Percentiles rank a stretch among this genome's conserved stretches.
These are phyloP conservation scores for Melaleuca quinquenervia DNA, from an alignment of 345 rosid species.

Conservation along the genomic window DNA sequence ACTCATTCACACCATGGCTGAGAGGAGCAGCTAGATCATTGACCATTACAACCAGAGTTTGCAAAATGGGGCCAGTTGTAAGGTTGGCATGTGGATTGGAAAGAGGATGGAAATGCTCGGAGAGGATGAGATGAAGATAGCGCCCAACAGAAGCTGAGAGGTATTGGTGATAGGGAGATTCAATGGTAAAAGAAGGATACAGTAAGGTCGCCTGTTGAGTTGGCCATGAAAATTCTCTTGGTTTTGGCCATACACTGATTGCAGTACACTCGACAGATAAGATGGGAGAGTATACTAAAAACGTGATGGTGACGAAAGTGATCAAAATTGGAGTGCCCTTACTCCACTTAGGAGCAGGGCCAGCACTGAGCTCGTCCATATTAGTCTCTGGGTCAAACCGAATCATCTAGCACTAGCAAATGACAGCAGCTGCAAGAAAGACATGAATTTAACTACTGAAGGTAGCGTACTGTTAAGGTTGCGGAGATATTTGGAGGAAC, in stretches of 20 bases:
- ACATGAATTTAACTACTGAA: neutral
- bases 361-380: neutral
- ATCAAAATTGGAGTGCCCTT: neutral
- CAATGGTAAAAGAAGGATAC: slow-evolving; percentile 42
- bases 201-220: slow-evolving; percentile 26
- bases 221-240: slow-evolving; percentile 54
- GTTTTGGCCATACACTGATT: slow-evolving; percentile 69
- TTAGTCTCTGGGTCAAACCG: neutral
- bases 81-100: slow-evolving; percentile 21
- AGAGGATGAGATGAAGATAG: slow-evolving; percentile 25
- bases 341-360: neutral
- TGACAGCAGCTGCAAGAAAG: neutral
- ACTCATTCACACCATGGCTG: slow-evolving; percentile 57
- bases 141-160: slow-evolving; percentile 46
- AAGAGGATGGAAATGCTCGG: slow-evolving; percentile 45
- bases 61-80: slow-evolving; percentile 20
- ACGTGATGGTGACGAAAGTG: neutral
- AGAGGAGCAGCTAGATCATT: slow-evolving; percentile 40
- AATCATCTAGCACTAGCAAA: neutral
- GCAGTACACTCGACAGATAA: neutral
- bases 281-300: neutral
- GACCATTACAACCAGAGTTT: slow-evolving; percentile 28
- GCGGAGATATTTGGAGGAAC: neutral
- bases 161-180: slow-evolving; percentile 28
- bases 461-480: neutral